Evolutionary conservation across 495 filamentous ascomycete genomes (phyloP), one percentile per base, ranked within the genome.

Genomic region (Penicillium desertorum): DNA sequence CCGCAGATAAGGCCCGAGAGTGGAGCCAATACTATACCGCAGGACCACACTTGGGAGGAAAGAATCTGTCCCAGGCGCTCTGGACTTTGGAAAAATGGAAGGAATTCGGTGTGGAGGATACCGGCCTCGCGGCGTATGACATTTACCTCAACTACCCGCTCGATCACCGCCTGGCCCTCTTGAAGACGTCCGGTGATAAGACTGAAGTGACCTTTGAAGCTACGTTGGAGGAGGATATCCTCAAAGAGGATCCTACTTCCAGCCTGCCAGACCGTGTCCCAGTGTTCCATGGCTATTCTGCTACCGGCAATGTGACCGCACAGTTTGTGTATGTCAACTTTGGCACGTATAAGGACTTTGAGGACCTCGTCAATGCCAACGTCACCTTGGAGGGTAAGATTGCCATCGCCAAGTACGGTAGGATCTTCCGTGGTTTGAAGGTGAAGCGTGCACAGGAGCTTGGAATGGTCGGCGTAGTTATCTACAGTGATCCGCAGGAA

Each of bases 261-360:
- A 77, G 85, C 25, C 69, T 91, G 25, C 69, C 81, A 14, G 80
- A 94, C 58, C 81, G 92, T 29, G 83, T 98, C 43, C 92, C 95
- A 4, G 94, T 88, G 3, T 98, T 98, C 74, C 92, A 98, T 71
- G 94, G 94, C 25, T 98, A 97, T 68, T 95, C 90, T 8, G 91
- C 91, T 5, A 89, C 77, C 51, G 94, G 94, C 5, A 96, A 97
- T 65, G 93, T 93, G 51, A 94, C 92, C 0, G 92, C 87, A 14
- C 78, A 76, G 29, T 90, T 84, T 64, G 89, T 96, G 25, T 96
- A 87, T 69, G 90, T 87, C 61, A 96, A 96, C 69, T 96, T 93
- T 59, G 92, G 92, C 43, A 91, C 88, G 1, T 92, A 85, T 63
- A 69, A 79, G 52, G 93, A 98, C 62, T 98, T 86, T 57, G 86